phyloP scores from a whole-genome alignment of 257 asterid genomes.

The Nemophila menziesii region DNA sequence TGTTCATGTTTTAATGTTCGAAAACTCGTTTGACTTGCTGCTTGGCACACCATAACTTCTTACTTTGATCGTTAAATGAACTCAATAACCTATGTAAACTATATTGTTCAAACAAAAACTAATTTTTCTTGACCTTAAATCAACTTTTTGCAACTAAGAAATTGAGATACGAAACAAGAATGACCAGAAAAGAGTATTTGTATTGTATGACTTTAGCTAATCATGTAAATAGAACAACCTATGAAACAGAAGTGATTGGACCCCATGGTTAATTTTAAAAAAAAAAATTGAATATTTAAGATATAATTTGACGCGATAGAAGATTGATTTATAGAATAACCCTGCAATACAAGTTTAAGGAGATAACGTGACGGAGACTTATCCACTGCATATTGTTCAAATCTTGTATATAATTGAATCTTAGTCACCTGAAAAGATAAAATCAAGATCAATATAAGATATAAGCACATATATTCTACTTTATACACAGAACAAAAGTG shows the following conservation, averaged over 20 bases:
- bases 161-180: not conserved
- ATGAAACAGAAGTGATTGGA: constrained; percentile 41
- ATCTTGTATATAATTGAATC: not conserved
- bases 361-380: constrained; percentile 40
- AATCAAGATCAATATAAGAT: not conserved
- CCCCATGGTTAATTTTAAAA: constrained; percentile 37
- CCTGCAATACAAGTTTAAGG: constrained; percentile 65
- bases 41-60: constrained; percentile 94
- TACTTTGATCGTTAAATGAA: constrained; percentile 22
- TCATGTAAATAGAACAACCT: constrained; percentile 40
- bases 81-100: constrained; percentile 11
- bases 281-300: not conserved
- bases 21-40: constrained; percentile 64
- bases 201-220: constrained; percentile 11
- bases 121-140: too few relatives aligned
- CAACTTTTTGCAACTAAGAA: too few relatives aligned
- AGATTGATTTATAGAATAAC: constrained; percentile 33
- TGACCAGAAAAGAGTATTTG: not conserved
- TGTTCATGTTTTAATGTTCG: constrained; percentile 66
- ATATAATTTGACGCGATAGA: constrained; percentile 3
- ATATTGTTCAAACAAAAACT: not conserved
- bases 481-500: too few relatives aligned
- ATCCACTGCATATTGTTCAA: constrained; percentile 47
- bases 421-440: not conserved
- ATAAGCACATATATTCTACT: not conserved